Base-by-base conservation (phyloP, 2,329 filamentous ascomycete species). In the Penicillium janthinellum region DNA sequence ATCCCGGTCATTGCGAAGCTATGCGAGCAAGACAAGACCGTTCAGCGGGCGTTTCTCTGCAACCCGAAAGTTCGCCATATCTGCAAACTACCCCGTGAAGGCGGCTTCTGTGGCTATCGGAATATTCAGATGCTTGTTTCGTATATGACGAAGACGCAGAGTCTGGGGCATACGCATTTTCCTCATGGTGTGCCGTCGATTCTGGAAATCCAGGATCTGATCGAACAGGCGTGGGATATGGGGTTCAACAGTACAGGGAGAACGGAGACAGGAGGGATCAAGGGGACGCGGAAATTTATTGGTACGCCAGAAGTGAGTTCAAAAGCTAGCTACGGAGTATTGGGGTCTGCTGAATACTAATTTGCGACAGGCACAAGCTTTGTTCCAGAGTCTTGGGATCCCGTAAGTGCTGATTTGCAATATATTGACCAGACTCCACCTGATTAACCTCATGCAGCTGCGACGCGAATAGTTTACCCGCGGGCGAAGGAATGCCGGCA, bases 101-200 rank as follows among this genome's bases (percentile, higher is more conserved):
- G 92, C 22, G 90, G 92, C 5, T 98, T 98, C 73, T 98, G 94
- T 72, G 94, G 94, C 3, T 98, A 97, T 73, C 86, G 94, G 42
- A 98, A 96, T 71, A 96, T 96, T 35, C 95, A 98, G 73, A 96
- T 96, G 88, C 77, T 97, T 66, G 80, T 89, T 14, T 94, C 92
- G 0, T 93, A 91, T 72, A 86, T 97, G 20, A 85, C 88, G 59
- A 84, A 83, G 8, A 78, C 85, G 1, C 74, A 79, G 41, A 81
- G 80, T 12, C 76, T 80, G 12, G 90, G 90, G 0, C 75, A 83
- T 61, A 80, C 88, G 42, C 76, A 80, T 50, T 90, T 96, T 60
- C 75, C 80, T 1, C 78, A 80, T 4, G 80, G 78, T 1, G 79
- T 93, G 5, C 94, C 95, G 0, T 87, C 86, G 2, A 90, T 98